Base-by-base conservation (phyloP, 192 early-diverging fungal species). In the Endogone sp. region DNA sequence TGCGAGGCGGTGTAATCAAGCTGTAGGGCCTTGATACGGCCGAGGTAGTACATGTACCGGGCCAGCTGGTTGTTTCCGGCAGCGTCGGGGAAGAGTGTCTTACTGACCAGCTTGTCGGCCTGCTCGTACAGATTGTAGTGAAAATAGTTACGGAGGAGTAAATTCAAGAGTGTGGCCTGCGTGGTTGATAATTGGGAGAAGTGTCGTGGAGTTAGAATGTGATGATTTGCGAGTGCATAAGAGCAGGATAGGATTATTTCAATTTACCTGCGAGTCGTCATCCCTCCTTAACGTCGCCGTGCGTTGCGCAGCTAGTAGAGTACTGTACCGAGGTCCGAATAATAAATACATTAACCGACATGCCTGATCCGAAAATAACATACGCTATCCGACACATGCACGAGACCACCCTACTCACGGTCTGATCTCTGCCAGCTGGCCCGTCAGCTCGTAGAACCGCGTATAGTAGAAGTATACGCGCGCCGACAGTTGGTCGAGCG, bases 21-120 rank as follows among this genome's bases (percentile, higher is more conserved):
- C 82, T 98, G 95, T 62, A 98, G 89, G n/a, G 96, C 98, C 79
- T 94, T 93, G 75, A 98, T 98, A 60, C 94, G 90, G 32, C 95
- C 97, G 44, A 97, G 79, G 74, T 98, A 98, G 77, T 97, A 99
- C 78, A 94, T 91, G 81, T 98, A 95, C 66, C 96, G 88, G 22
- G 95, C 96, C 20, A 92, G 85, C 71, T 98, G 93, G 68, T 91
- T 94, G 86, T 98, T 98, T 37, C 88, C 90, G 10, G 94, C 98
- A 29, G 84, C 84, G 61, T 94, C 89, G 0, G 98, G 96, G 81
- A 98, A 98, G 13, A 79, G 86, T 23, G 91, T 85, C 83, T 98
- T 99, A 21, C 93, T 90, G 0, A 96, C 91, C 30, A 99, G 89
- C 73, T 98, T 93, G 78, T 98, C 96, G 16, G 98, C 98, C 76